Evolutionary conservation across 2,329 filamentous ascomycete species (phyloP), one percentile per base, ranked within the genome.

Genomic region (Tolypocladium capitatum): DNA sequence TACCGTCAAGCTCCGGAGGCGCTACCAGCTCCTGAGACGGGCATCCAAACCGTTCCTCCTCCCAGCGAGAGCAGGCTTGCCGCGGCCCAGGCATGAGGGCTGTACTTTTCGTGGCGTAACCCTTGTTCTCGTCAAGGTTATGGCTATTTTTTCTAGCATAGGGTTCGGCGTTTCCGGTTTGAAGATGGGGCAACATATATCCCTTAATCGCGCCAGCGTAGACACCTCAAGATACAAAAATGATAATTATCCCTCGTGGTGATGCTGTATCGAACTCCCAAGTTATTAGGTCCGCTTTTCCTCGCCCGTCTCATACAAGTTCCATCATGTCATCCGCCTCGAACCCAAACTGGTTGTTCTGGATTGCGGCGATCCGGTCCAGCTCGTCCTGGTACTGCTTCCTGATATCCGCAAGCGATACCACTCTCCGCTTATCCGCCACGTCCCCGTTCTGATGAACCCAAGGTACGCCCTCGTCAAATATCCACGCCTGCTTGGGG

Each of bases 351-450:
- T 94, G 81, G 49, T 94, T 89, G 60, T 86, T 86, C 66, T 92
- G 83, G 62, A 96, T 89, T 46, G 86, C 84, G 46, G 84, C 86
- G 55, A 92, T 84, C 52, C 88, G 77, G 66, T 98, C 92, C 59
- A 98, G 69, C 66, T 97, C 89, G 24, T 78, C 80, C 67, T 94
- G 86, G 63, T 96, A 98, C 62, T 91, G 85, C 64, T 84, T 87
- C 59, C 90, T 78, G 46, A 97, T 72, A 62, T 95, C 90, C 30
- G 84, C 84, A 47, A 98, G 69, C 31, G 87, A 95, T 16, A 97
- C 76, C 33, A 97, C 81, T 61, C 78, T 83, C 52, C 90, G 80
- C 69, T 83, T 84, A 14, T 65, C 56, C 34, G 48, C 49, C 9
- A 34, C 47, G 9, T 50, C 51, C 5, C 52, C 55, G 33, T 55